A percentile compares a stretch with the other conserved stretches of the same genome.
Conservation (phyloP, 2,329 filamentous ascomycete species). For the Neofusicoccum sp. region DNA sequence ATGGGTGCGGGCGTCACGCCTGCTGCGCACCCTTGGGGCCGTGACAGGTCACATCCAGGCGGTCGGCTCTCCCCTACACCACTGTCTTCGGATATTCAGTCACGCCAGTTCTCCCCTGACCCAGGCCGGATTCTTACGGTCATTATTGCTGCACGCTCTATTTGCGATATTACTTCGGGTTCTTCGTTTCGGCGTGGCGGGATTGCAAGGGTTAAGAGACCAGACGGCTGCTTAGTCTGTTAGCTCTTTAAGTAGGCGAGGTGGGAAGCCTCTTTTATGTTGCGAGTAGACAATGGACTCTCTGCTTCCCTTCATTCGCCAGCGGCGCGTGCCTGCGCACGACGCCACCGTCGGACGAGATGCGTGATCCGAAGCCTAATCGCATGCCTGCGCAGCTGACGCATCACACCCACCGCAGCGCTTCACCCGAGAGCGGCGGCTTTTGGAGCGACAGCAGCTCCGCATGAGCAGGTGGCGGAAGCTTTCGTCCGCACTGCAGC, state of each 20-base stretch:
- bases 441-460: too few species aligned
- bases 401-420: not conserved
- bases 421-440: too few species aligned
- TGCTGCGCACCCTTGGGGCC: not conserved
- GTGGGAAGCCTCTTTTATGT: conserved; percentile 3
- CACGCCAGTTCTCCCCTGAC: conserved; percentile 6
- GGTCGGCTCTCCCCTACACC: conserved; percentile 7
- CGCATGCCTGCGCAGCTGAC: conserved; percentile 2
- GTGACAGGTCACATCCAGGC: conserved; percentile 2
- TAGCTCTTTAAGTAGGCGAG: conserved; percentile 4
- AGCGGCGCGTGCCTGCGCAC: not conserved
- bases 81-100: conserved; percentile 9
- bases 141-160: conserved; percentile 7
- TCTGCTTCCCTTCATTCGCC: not conserved
- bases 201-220: conserved; percentile 1
- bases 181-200: conserved; percentile 9
- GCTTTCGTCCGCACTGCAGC: too few species aligned
- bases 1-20: conserved; percentile 3
- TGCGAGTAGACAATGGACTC: conserved; percentile 5
- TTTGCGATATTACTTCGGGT: conserved; percentile 12
- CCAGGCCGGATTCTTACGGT: conserved; percentile 11
- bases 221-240: conserved; percentile 11
- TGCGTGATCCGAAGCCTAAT: conserved; percentile 1
- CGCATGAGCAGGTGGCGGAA: too few species aligned
- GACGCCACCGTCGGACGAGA: conserved; percentile 1